phyloP scores from a whole-genome alignment of 495 filamentous ascomycete genomes.

The Penicillium maclennaniae region DNA sequence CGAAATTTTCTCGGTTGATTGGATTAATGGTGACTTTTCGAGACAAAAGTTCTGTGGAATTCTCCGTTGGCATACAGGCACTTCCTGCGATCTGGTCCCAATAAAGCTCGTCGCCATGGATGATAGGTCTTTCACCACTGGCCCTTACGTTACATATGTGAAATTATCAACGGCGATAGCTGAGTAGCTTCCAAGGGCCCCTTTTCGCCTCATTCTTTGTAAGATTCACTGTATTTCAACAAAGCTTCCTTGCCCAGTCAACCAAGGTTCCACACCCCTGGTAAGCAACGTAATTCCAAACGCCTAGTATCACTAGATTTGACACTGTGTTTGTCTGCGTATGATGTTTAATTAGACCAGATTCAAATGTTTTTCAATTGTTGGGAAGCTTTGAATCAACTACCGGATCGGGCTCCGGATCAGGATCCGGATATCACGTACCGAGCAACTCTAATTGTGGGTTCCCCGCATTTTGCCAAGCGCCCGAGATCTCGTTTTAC shows the following conservation, averaged over 20 bases:
- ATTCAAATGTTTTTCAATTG: not conserved
- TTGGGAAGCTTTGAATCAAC: not conserved
- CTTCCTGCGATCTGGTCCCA: constrained; percentile 20
- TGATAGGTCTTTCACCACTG: constrained; percentile 6
- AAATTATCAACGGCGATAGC: not conserved
- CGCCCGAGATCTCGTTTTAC: not conserved
- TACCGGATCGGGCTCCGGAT: not conserved
- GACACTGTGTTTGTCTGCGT: too few relatives aligned
- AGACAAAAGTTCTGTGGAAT: constrained; percentile 20
- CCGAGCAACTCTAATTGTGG: constrained; percentile 2
- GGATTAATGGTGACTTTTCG: constrained; percentile 10
- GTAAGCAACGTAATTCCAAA: too few relatives aligned
- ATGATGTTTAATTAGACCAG: not conserved
- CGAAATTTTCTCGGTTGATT: constrained; percentile 13
- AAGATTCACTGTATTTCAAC: too few relatives aligned
- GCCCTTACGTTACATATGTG: constrained; percentile 21
- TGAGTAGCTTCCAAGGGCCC: too few relatives aligned
- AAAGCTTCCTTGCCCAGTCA: too few relatives aligned
- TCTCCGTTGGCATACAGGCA: constrained; percentile 11
- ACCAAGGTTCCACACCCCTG: too few relatives aligned
- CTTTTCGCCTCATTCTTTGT: too few relatives aligned
- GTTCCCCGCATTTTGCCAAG: not conserved
- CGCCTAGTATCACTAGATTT: too few relatives aligned
- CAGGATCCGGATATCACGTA: not conserved
- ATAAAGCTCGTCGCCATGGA: constrained; percentile 13